Base-by-base conservation (phyloP, 2,329 filamentous ascomycete species). In the Trichoderma atroviride region DNA sequence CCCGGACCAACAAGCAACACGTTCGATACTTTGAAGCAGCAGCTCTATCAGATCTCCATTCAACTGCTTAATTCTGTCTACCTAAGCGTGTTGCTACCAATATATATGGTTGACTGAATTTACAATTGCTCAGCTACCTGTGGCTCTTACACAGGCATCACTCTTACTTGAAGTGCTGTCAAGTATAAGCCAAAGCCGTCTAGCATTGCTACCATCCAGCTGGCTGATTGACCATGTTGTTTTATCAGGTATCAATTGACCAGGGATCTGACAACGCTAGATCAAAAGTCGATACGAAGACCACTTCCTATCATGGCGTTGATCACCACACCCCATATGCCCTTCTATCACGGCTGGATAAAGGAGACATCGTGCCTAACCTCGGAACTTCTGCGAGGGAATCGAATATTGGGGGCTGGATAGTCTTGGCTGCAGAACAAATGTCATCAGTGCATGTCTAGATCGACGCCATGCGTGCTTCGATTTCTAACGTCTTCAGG, bases 341-440 rank as follows among this genome's bases (percentile, higher is more conserved):
- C 19, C 24, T 37, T 43, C 9, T 35, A 47, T 43, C 52, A 56
- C 56, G 52, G 22, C 16, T 27, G 19, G n/a, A 27, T 37, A 22
- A 29, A 53, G 27, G 63, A 67, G 22, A 52, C 52, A 61, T 56
- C 56, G 47, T 65, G 71, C 27, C 66, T 61, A 63, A 65, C 68
- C 68, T 56, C 31, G 50, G 55, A 67, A 64, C 71, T 67, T 55
- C 65, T 57, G 62, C 53, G 33, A 66, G 59, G 53, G 58, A 66
- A 56, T 69, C 55, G 65, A 57, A 50, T 5, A 33, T 69, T 63
- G 55, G 35, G 29, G 37, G 37, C 37, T 52, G 47, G 35, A 37
- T 43, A 50, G 67, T 59, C 58, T 71, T 71, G 67, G 69, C 73
- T 67, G 69, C 72, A 72, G 64, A 66, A 9, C 7, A 62, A 53